These are phyloP conservation scores for Tricholoma sp. DNA, from an alignment of 768 basidiomycete species.

Conservation along the genomic window DNA sequence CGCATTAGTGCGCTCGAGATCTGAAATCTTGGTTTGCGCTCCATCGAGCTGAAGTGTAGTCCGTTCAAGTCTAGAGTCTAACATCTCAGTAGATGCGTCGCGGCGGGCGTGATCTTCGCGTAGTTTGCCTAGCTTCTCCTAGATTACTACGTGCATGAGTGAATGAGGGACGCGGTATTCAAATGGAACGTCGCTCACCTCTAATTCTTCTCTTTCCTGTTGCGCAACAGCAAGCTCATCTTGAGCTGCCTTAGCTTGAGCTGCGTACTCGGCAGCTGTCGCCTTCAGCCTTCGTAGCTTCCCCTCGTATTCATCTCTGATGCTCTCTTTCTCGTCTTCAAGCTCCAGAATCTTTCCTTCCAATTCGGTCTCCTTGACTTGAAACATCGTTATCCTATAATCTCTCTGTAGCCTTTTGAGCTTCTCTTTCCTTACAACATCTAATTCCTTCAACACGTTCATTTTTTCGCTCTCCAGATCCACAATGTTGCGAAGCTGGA, in stretches of 20 bases:
- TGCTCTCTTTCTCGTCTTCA: slow-evolving; percentile 40
- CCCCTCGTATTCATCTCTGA: slow-evolving; percentile 18
- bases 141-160: slow-evolving; percentile 8
- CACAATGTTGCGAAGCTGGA: slow-evolving; percentile 51
- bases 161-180: background rate
- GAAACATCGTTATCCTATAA: slow-evolving; percentile 62
- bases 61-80: slow-evolving; percentile 52
- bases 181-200: slow-evolving; percentile 31
- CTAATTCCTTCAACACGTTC: slow-evolving; percentile 49
- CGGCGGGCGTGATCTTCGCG: slow-evolving; percentile 48
- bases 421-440: slow-evolving; percentile 50
- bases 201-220: slow-evolving; percentile 39
- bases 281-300: slow-evolving; percentile 23
- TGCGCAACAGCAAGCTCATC: slow-evolving; percentile 33
- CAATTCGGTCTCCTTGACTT: slow-evolving; percentile 55
- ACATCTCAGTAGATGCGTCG: slow-evolving; percentile 39
- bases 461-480: slow-evolving; percentile 51
- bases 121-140: slow-evolving; percentile 36
- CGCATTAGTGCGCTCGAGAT: slow-evolving; percentile 51
- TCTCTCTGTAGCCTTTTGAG: slow-evolving; percentile 59
- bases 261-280: slow-evolving; percentile 26
- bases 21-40: slow-evolving; percentile 43
- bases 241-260: slow-evolving; percentile 34
- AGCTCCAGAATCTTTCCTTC: slow-evolving; percentile 47
- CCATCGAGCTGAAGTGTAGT: slow-evolving; percentile 54